Conservation (phyloP, 2,329 filamentous ascomycete species). For the Nannizziopsis arthrosporioides region DNA sequence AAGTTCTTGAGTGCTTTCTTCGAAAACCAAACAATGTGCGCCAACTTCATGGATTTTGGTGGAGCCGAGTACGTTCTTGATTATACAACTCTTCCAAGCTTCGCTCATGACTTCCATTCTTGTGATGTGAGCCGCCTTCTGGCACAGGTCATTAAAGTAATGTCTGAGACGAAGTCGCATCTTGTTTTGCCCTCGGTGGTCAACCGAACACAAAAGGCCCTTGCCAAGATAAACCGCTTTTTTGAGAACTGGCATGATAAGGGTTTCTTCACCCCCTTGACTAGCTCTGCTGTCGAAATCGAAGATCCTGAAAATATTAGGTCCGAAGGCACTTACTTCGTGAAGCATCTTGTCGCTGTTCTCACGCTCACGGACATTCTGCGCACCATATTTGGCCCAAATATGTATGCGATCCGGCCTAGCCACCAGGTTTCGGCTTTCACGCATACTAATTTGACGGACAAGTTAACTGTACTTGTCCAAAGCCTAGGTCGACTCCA, state of each 20-base stretch:
- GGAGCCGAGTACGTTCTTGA: constrained; percentile 77
- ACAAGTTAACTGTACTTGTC: constrained; percentile 67
- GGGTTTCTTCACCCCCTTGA: constrained; percentile 57
- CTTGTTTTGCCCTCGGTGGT: constrained; percentile 72
- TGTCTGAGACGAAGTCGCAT: constrained; percentile 70
- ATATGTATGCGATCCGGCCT: constrained; percentile 53
- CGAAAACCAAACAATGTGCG: constrained; percentile 59
- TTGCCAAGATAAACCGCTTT: constrained; percentile 58
- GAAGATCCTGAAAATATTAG: constrained; percentile 29
- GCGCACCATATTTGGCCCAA: constrained; percentile 57
- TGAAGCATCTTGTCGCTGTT: constrained; percentile 65
- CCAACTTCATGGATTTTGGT: constrained; percentile 62
- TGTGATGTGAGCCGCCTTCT: constrained; percentile 57
- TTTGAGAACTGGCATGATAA: constrained; percentile 42
- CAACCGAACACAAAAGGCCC: constrained; percentile 56
- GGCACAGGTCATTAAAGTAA: constrained; percentile 59
- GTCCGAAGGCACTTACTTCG: constrained; percentile 58
- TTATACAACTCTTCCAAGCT: constrained; percentile 67
- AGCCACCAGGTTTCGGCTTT: constrained; percentile 52
- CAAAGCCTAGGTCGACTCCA: constrained; percentile 66
- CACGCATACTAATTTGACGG: constrained; percentile 66
- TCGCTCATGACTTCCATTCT: constrained; percentile 62
- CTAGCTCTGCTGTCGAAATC: constrained; percentile 23
- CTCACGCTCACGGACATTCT: constrained; percentile 67
- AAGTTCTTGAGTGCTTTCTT: constrained; percentile 71